Evolutionary conservation across 768 basidiomycete genomes (phyloP).

Genomic region (Cantharellus cinnabarinus): DNA sequence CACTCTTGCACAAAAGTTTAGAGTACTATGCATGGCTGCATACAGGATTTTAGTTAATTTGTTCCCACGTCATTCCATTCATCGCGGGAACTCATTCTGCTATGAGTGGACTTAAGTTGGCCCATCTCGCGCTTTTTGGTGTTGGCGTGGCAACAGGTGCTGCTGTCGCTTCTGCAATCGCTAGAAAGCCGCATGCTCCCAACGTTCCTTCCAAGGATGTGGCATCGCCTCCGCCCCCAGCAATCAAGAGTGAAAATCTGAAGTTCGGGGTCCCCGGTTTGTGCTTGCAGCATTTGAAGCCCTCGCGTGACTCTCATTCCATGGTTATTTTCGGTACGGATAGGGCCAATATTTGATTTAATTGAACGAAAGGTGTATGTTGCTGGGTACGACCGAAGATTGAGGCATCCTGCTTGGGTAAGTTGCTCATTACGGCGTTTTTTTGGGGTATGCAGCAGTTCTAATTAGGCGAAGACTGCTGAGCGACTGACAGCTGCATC

Average conservation of each 20-base stretch:
- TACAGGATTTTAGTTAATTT: too few relatives aligned
- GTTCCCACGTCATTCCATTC: too few relatives aligned
- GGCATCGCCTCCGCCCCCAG: background rate
- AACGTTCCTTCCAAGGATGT: background rate
- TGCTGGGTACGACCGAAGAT: conserved; percentile 73
- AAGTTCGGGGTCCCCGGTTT: background rate
- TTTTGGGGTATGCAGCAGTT: background rate
- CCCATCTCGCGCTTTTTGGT: background rate
- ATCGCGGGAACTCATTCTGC: too few relatives aligned
- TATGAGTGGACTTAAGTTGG: background rate
- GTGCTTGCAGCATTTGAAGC: too few relatives aligned
- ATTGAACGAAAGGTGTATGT: conserved; percentile 68
- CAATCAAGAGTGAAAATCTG: background rate
- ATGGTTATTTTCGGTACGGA: background rate
- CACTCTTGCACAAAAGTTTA: too few relatives aligned
- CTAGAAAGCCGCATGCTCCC: background rate
- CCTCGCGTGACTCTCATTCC: background rate
- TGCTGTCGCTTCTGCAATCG: background rate
- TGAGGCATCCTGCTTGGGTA: conserved; percentile 90
- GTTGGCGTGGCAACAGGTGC: background rate
- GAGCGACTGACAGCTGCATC: conserved; percentile 78
- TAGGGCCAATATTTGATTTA: conserved; percentile 70
- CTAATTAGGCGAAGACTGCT: conserved; percentile 42
- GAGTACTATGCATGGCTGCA: too few relatives aligned
- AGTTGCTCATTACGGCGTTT: conserved; percentile 10